Conservation (phyloP, 768 basidiomycete species). For the Agrocybe chaxingu region DNA sequence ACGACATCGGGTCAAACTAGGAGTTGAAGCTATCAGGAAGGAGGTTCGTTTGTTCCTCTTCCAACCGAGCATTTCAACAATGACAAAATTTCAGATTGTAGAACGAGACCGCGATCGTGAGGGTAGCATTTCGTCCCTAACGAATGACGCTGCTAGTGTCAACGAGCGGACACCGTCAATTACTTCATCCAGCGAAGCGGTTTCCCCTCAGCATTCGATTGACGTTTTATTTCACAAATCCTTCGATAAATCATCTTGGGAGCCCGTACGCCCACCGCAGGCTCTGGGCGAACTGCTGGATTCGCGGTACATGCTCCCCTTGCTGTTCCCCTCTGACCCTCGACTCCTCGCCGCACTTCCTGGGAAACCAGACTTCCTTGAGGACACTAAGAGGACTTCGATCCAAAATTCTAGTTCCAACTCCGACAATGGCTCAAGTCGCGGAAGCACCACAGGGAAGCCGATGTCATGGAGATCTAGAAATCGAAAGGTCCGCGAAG, state of each 20-base stretch:
- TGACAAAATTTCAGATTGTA: conserved; percentile 43
- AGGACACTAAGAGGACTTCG: conserved; percentile 22
- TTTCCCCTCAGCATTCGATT: conserved; percentile 51
- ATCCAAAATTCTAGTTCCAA: conserved; percentile 16
- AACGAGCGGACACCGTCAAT: conserved; percentile 32
- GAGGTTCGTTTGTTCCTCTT: conserved; percentile 47
- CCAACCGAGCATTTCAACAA: neutral
- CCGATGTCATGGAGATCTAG: conserved; percentile 58
- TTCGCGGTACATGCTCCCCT: conserved; percentile 88
- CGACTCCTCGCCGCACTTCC: conserved; percentile 73
- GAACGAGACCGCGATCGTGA: conserved; percentile 71
- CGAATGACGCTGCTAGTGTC: conserved; percentile 37
- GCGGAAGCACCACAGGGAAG: conserved; percentile 31
- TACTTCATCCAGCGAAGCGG: conserved; percentile 31
- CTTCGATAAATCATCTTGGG: conserved; percentile 68
- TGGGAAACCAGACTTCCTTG: conserved; percentile 34
- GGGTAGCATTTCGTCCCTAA: conserved; percentile 47
- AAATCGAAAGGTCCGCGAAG: conserved; percentile 58
- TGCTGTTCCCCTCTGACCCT: conserved; percentile 80
- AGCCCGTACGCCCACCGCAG: conserved; percentile 73
- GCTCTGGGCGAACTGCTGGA: conserved; percentile 90
- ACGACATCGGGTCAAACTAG: conserved; percentile 79
- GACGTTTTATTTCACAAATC: conserved; percentile 78
- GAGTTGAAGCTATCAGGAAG: conserved; percentile 80
- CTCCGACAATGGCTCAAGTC: conserved; percentile 27